Evolutionary conservation across 257 asterid genomes (phyloP).

Genomic region (Voacanga thouarsii): DNA sequence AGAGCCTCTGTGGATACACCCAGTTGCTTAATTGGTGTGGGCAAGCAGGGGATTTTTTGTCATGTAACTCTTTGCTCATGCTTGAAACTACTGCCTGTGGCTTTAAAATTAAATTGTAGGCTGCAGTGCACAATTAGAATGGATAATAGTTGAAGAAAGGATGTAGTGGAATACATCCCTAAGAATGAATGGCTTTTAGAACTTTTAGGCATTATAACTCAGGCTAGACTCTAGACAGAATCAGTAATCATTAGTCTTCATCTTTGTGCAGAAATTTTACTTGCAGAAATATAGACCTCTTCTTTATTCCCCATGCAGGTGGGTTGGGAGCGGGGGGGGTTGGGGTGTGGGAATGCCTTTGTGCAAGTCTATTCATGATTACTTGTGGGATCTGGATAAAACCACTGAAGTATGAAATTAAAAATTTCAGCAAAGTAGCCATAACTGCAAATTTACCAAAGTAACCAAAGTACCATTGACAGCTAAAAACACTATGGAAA

Average conservation of each 20-base stretch:
- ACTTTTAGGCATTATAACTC: background rate
- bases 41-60: too few species aligned
- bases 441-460: background rate
- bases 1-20: too few species aligned
- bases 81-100: background rate
- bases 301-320: too few species aligned
- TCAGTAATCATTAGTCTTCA: background rate
- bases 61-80: background rate
- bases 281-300: too few species aligned
- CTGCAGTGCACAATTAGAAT: background rate
- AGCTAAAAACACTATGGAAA: background rate
- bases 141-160: background rate
- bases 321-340: too few species aligned
- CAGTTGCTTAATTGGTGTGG: too few species aligned
- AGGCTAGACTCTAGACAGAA: background rate
- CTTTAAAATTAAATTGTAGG: background rate
- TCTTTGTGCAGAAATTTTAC: too few species aligned
- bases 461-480: background rate
- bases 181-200: background rate
- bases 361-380: too few species aligned
- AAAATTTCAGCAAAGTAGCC: too few species aligned
- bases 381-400: too few species aligned
- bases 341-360: too few species aligned
- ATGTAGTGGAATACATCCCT: background rate
- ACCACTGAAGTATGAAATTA: too few species aligned